Evolutionary conservation across 257 asterid species (phyloP), one percentile per base, ranked within the genome.

Genomic region (Solanum dulcamara): DNA sequence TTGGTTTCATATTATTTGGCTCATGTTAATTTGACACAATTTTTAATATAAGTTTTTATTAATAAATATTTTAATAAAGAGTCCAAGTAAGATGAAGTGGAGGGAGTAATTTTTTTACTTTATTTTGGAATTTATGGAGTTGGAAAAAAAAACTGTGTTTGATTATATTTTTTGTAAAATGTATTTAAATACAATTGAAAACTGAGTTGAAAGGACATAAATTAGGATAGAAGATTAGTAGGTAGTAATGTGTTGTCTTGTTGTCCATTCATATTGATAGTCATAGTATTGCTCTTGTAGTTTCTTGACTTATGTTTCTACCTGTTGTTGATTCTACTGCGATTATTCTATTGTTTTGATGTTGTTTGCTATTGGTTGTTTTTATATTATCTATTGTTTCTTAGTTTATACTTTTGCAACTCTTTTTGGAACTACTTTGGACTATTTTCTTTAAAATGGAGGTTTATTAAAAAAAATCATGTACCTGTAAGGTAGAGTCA

Each of bases 21-120:
- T 57, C 30, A 57, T 0, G 2, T 22, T 55, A 9, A 57, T 4
- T 22, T 8, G 6, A 18, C 24, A 2, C 0, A 51, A 51, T 4
- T 1, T 7, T 4, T 51, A 51, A 17, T 3, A 51, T 17, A 10
- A 51, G 18, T 17, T 51, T 51, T 33, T 51, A n/a, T n/a, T n/a
- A n/a, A n/a, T n/a, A n/a, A 9, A 57, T 0, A 55, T 57, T 9
- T 1, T 22, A 55, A 5, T 22, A 51, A 17, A 18, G 20, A 51
- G 24, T 20, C 22, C 3, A 6, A 6, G n/a, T 51, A 51, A 51
- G 7, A 17, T 51, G 59, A 51, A 51, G 7, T 18, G 10, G n/a
- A 51, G 7, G 10, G 24, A 1, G 59, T 51, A 51, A 5, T 51
- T 51, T 51, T 51, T 51, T 6, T 18, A 53, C 11, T 53, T 53